Evolutionary conservation across 192 early-diverging fungal genomes (phyloP), one percentile per base, ranked within the genome.

Genomic region (Linnemannia zychae): DNA sequence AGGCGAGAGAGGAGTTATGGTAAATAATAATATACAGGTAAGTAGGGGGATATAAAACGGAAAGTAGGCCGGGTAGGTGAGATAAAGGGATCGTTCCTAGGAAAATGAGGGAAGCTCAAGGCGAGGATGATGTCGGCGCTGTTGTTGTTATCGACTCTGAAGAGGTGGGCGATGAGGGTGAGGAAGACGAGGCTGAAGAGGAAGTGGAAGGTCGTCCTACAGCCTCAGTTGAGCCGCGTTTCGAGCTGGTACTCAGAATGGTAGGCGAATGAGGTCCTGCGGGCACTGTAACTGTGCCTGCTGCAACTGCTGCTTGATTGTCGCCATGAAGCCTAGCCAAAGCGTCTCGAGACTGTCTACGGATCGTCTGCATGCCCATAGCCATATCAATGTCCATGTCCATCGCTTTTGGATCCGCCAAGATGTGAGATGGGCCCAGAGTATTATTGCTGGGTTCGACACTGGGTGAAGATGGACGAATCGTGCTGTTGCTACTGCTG

Each of bases 191-290:
- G 3, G 40, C 4, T 9, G 40, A 44, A 44, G 40, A 44, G 40
- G 40, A 6, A 44, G 40, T 6, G 40, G 40, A 6, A 44, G 40
- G 9, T 44, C 9, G 40, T 44, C 40, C 40, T 9, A 44, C 3
- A 6, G 9, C 9, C 40, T 44, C 40, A 44, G n/a, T n/a, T n/a
- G 40, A 44, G 17, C n/a, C 36, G 22, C 34, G 36, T 68, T n/a
- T 24, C n/a, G 67, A 38, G 7, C 28, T 40, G 0, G 69, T 71
- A 2, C 63, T 71, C 37, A 79, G 12, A 7, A 70, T 63, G 20
- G 72, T 75, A n/a, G 74, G 69, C 6, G 80, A 82, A n/a, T 76
- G 28, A 36, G 80, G 80, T 40, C 74, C 80, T 13, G 74, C 28
- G 2, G 7, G 49, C 34, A 46, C 48, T 12, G 63, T 71, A 18